These are phyloP conservation scores for Ceratocystis ficicola DNA, from an alignment of 2,329 filamentous ascomycete species.

Conservation along the genomic window DNA sequence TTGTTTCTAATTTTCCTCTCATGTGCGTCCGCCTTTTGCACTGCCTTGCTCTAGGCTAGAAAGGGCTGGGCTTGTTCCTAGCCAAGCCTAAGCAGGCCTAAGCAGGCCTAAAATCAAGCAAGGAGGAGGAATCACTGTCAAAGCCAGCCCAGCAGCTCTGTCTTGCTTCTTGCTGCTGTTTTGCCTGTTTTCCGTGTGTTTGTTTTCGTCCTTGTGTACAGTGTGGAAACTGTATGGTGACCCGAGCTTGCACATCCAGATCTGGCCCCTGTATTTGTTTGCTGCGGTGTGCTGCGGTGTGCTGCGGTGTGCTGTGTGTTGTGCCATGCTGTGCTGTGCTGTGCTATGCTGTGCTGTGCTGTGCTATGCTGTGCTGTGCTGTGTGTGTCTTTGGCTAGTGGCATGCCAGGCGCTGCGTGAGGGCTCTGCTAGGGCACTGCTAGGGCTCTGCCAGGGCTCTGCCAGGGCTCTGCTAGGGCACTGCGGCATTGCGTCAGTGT, in stretches of 20 bases:
- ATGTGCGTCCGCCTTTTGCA: not conserved
- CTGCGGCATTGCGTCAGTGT: not conserved
- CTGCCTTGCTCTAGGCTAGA: slow-evolving; percentile 7
- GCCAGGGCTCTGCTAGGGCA: too few species aligned
- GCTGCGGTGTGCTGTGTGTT: not conserved
- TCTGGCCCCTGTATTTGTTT: not conserved
- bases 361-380: not conserved
- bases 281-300: not conserved
- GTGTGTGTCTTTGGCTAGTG: not conserved
- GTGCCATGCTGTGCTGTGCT: not conserved
- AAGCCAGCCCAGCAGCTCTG: not conserved
- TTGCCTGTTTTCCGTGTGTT: not conserved
- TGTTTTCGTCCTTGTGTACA: not conserved
- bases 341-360: not conserved
- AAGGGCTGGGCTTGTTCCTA: not conserved
- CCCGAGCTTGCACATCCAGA: not conserved
- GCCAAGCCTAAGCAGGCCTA: not conserved
- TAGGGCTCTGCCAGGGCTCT: too few species aligned
- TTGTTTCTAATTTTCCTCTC: not conserved
- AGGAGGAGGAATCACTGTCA: not conserved
- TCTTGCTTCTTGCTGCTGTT: not conserved
- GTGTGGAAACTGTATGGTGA: slow-evolving; percentile 1
- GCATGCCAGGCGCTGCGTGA: not conserved
- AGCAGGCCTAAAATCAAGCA: not conserved
- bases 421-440: not conserved